Conservation (phyloP, 2,329 filamentous ascomycete genomes). For the Bisporella sp. region DNA sequence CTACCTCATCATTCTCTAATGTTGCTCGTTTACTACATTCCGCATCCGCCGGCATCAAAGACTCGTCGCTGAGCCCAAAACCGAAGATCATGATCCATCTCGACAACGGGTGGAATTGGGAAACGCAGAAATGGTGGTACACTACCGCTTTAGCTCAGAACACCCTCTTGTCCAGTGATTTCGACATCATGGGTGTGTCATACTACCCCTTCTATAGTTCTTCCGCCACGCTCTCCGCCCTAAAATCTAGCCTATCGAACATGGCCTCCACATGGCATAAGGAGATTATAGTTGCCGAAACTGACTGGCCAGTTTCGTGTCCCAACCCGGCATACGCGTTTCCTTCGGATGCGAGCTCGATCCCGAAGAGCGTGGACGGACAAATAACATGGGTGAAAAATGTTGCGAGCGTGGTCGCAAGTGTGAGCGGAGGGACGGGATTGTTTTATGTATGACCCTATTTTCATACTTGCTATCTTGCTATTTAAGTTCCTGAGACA, state of each 20-base stretch:
- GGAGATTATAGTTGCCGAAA: constrained; percentile 62
- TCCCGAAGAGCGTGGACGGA: constrained; percentile 56
- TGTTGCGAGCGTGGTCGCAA: constrained; percentile 49
- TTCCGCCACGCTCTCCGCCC: constrained; percentile 48
- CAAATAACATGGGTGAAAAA: constrained; percentile 55
- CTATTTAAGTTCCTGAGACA: too few species aligned
- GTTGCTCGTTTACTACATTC: constrained; percentile 58
- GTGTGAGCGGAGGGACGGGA: constrained; percentile 46
- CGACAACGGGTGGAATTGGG: constrained; percentile 70
- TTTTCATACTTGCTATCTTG: too few species aligned
- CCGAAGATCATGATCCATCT: constrained; percentile 70
- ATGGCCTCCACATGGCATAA: constrained; percentile 58
- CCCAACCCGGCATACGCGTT: constrained; percentile 50
- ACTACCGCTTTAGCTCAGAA: constrained; percentile 46
- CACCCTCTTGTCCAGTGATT: constrained; percentile 45
- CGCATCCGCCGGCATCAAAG: constrained; percentile 56
- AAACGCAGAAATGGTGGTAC: constrained; percentile 55
- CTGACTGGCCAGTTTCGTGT: constrained; percentile 62
- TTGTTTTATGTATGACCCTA: constrained; percentile 45
- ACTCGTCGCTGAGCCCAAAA: constrained; percentile 46
- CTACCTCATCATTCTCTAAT: constrained; percentile 47
- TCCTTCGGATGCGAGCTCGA: constrained; percentile 49
- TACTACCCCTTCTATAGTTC: constrained; percentile 68
- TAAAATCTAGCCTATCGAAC: constrained; percentile 48
- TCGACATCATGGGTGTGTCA: constrained; percentile 65